Evolutionary conservation across 306 rosid species (phyloP), one percentile per base, ranked within the genome.

Genomic region (Vigna mungo): DNA sequence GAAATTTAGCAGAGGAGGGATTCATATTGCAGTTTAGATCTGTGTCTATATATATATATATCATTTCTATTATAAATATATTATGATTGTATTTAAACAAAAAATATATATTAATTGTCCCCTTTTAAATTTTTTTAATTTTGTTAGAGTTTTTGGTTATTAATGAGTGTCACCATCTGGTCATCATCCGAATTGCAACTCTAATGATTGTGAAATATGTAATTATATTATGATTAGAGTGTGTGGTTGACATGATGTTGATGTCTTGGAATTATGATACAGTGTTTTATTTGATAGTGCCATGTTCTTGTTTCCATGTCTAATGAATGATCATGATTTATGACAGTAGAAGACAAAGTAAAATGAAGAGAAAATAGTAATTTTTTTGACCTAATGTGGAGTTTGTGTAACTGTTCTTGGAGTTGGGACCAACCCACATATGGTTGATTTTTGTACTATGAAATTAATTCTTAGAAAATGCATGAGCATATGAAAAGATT

Each of bases 81-180:
- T 56, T 5, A 3, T 25, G 27, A 11, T 44, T 44, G 17, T n/a
- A 60, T 27, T 46, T 44, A 46, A 5, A 60, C 27, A 6, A 27
- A 27, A 27, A 14, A 46, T 9, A 5, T 34, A 30, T 6, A 56
- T 18, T 11, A 72, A 18, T 3, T 44, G 62, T 34, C 6, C 47
- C 25, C 13, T 2, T 4, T 2, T 56, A 0, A 0, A 1, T 4
- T 55, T 56, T 21, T 1, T 25, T 7, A 6, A 27, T 60, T 30
- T 60, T 60, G 20, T 60, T 60, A 11, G 43, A 58, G 9, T 6
- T 61, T 61, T 23, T 47, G 68, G 14, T 17, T 72, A 32, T 65
- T 79, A 74, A 74, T 56, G 77, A 86, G 81, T 46, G 81, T 83
- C 87, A 32, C 82, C 3, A 32, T 79, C 80, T 41, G 53, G 9